Percentiles rank a stretch among this genome's conserved stretches.
phyloP scores from a whole-genome alignment of 1,139 yeast species.

The Geotrichum histeridarum region DNA sequence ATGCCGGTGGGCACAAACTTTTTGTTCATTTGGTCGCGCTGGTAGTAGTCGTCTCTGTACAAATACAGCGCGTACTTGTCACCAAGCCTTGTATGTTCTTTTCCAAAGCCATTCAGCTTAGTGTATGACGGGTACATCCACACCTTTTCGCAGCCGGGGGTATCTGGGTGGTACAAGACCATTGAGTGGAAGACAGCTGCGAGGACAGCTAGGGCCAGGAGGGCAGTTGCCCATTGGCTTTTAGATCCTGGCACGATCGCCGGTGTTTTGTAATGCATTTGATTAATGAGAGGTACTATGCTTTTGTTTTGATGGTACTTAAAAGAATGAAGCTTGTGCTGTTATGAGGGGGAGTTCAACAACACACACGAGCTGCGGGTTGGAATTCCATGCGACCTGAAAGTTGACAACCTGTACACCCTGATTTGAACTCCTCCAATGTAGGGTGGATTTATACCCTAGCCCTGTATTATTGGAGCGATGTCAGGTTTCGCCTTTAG shows the following conservation, averaged over 20 bases:
- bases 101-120: constrained; percentile 65
- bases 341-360: too few species aligned
- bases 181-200: constrained; percentile 18
- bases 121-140: constrained; percentile 25
- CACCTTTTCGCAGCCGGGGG: constrained; percentile 22
- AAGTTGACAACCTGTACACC: too few species aligned
- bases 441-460: neutral
- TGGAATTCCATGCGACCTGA: too few species aligned
- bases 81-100: constrained; percentile 65
- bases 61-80: constrained; percentile 73
- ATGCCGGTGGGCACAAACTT: constrained; percentile 54
- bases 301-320: too few species aligned
- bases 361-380: too few species aligned
- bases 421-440: too few species aligned
- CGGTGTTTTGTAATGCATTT: constrained; percentile 5
- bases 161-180: constrained; percentile 19
- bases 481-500: too few species aligned
- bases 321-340: neutral
- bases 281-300: neutral
- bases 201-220: constrained; percentile 4
- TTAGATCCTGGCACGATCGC: constrained; percentile 2
- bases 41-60: constrained; percentile 62
- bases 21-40: constrained; percentile 30
- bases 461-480: neutral
- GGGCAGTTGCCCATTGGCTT: constrained; percentile 1